Percentiles rank a stretch among this genome's conserved stretches.
These are phyloP conservation scores for Papiliotrema flavescens DNA, from an alignment of 1,284 basidiomycete genomes.

Conservation along the genomic window DNA sequence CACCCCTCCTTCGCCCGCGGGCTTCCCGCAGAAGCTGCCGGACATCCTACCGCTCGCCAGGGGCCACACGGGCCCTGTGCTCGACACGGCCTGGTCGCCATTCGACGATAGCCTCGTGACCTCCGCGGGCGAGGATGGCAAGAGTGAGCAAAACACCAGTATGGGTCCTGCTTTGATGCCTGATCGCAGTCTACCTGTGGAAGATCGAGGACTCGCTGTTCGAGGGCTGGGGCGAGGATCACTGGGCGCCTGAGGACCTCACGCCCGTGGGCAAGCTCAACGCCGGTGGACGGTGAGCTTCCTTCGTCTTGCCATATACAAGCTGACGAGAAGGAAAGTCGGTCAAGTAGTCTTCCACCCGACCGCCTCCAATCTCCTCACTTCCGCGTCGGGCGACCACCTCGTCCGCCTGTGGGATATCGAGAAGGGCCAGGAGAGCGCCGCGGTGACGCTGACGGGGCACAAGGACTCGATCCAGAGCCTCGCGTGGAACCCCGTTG, in stretches of 20 bases:
- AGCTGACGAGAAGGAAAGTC: conserved; percentile 61
- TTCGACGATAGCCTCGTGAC: conserved; percentile 88
- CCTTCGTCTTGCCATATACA: not conserved
- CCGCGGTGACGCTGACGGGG: conserved; percentile 63
- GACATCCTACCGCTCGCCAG: conserved; percentile 90
- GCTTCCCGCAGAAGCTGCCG: conserved; percentile 74
- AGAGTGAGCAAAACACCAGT: conserved; percentile 44
- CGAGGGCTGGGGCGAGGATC: conserved; percentile 81
- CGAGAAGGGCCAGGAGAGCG: conserved; percentile 58
- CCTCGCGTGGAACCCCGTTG: conserved; percentile 77
- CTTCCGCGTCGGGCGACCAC: conserved; percentile 83
- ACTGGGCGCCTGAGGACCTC: conserved; percentile 77
- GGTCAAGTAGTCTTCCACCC: conserved; percentile 96
- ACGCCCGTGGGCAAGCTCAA: conserved; percentile 59
- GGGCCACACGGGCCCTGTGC: conserved; percentile 59
- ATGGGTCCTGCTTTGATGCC: not conserved
- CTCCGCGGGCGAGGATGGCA: conserved; percentile 89
- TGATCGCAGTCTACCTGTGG: conserved; percentile 67
- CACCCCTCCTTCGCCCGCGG: conserved; percentile 51
- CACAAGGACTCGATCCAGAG: conserved; percentile 88
- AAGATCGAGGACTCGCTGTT: conserved; percentile 68
- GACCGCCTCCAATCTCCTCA: conserved; percentile 80
- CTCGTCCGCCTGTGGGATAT: conserved; percentile 90
- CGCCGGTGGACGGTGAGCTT: conserved; percentile 48
- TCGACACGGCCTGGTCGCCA: conserved; percentile 96